Evolutionary conservation across 352 stramenopile species (phyloP).

Genomic region (Phytopythium helicoides): DNA sequence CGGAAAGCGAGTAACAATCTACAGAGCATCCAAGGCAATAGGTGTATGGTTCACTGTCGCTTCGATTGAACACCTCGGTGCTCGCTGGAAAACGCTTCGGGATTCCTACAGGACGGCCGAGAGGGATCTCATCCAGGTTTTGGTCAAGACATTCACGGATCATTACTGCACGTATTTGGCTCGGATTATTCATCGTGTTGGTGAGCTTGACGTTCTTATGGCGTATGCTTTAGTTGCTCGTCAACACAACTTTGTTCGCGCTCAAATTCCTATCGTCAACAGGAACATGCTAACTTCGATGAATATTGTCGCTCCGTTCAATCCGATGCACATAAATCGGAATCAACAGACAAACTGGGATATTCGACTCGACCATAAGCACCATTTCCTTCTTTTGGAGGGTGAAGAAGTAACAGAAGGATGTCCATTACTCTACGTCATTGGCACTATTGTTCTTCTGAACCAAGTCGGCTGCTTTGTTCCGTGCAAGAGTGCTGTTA

Average conservation of each 20-base stretch:
- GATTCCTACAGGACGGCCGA: conserved; percentile 17
- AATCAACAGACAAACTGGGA: conserved; percentile 1
- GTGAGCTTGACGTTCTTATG: conserved; percentile 35
- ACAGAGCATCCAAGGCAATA: conserved; percentile 32
- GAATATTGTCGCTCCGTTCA: conserved; percentile 25
- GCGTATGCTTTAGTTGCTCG: conserved; percentile 33
- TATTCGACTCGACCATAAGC: conserved; percentile 7
- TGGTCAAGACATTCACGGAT: conserved; percentile 10
- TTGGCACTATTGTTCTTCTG: conserved; percentile 33
- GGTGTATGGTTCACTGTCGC: conserved; percentile 45
- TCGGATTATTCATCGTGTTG: conserved; percentile 8
- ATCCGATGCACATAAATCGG: background rate
- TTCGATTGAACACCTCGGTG: conserved; percentile 28
- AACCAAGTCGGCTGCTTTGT: conserved; percentile 70
- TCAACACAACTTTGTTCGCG: conserved; percentile 10
- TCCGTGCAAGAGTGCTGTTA: conserved; percentile 28
- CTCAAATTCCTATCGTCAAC: conserved; percentile 19
- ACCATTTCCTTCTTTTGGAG: conserved; percentile 28
- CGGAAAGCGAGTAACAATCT: conserved; percentile 17
- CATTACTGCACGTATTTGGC: conserved; percentile 10
- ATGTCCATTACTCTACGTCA: conserved; percentile 11
- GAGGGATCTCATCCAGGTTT: conserved; percentile 15
- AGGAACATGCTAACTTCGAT: background rate
- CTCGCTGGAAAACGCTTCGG: conserved; percentile 28
- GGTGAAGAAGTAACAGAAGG: conserved; percentile 4